These are phyloP conservation scores for Colletotrichum simmondsii DNA, from an alignment of 2,329 filamentous ascomycete genomes.

Conservation along the genomic window DNA sequence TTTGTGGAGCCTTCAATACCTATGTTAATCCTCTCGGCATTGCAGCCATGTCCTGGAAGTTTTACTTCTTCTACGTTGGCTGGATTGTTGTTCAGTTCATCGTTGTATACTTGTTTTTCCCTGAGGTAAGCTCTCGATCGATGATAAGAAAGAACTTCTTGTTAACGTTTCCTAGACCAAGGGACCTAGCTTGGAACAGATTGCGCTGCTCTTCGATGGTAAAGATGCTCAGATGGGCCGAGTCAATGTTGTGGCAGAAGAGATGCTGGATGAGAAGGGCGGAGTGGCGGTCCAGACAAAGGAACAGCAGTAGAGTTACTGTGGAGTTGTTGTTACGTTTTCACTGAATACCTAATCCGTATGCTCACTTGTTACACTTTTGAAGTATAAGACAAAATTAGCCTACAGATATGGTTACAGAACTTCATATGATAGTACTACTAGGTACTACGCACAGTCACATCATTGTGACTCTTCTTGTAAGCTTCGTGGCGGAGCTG, in stretches of 20 bases:
- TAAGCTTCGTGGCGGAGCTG: background rate
- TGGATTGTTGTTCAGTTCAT: conserved; percentile 46
- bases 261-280: conserved; percentile 27
- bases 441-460: background rate
- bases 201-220: conserved; percentile 35
- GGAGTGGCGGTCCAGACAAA: conserved; percentile 3
- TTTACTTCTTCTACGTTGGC: conserved; percentile 66
- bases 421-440: background rate
- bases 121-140: conserved; percentile 18
- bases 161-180: conserved; percentile 32
- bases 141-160: no score
- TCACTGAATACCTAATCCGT: background rate
- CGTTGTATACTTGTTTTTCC: conserved; percentile 47
- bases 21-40: conserved; percentile 64
- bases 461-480: background rate
- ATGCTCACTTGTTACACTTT: background rate
- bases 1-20: conserved; percentile 40
- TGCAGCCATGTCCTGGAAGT: conserved; percentile 60
- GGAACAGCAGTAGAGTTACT: background rate
- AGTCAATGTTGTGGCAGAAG: conserved; percentile 18
- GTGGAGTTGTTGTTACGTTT: background rate
- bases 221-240: conserved; percentile 21
- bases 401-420: background rate
- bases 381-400: background rate
- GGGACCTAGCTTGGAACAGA: conserved; percentile 35